Evolutionary conservation across 2,329 filamentous ascomycete genomes (phyloP), one percentile per base, ranked within the genome.

Genomic region (Aquanectria penicillioides): DNA sequence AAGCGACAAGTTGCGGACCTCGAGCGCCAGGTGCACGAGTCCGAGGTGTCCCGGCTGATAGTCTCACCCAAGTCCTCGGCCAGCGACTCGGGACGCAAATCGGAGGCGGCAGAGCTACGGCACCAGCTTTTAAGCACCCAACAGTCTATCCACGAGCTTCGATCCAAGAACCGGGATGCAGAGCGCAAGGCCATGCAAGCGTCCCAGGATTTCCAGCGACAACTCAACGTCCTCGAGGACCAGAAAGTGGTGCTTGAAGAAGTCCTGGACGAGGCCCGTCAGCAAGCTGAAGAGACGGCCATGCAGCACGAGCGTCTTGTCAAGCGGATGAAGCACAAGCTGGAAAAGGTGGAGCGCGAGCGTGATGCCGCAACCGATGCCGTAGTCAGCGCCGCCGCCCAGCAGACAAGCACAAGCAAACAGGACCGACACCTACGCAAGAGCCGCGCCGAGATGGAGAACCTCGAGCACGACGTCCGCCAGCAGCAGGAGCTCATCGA

Each of bases 381-480:
- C n/a, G n/a, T n/a, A n/a, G n/a, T n/a, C n/a, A n/a, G n/a, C n/a
- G n/a, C 74, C 47, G 68, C 73, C 31, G 69, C 69, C 56, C 60
- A 73, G 40, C 71, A 74, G 38, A 67, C 70, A 15, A 80, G 83
- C 28, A 77, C 78, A 10, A 77, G 77, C 43, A 83, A 83, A 53
- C 85, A 88, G 69, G 82, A 85, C 37, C 80, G 82, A 34, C 85
- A 89, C 57, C 76, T 91, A 22, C 86, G 86, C 60, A 83, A 86
- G 67, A 84, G 84, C 17, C 87, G 90, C 73, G 79, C 86, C 11
- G 85, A 89, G 68, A 79, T 84, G 36, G 86, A 92, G 72, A 84
- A 88, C 28, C 81, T 95, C n/a, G 88, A 92, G 65, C 82, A 91
- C 57, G 88, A 91, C 69, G 82, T 95, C 23, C 81, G 84, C 6